Conservation (phyloP, 768 basidiomycete species). For the Lactifluus rugatus region DNA sequence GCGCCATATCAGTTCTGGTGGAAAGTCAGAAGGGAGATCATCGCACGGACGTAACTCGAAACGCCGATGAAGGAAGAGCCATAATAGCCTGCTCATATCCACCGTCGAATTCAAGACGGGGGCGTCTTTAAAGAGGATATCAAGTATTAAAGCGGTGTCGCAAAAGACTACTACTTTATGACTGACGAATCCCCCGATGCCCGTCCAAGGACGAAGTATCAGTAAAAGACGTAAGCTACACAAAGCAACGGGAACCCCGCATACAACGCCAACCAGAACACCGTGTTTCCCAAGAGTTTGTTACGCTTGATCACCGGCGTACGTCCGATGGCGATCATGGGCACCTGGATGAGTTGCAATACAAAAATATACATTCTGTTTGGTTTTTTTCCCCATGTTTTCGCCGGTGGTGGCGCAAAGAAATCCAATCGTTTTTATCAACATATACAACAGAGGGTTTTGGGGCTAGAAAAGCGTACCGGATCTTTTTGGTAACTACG, state of each 20-base stretch:
- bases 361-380: constrained; percentile 77
- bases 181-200: neutral
- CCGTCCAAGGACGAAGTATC: constrained; percentile 4
- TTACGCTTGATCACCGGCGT: constrained; percentile 71
- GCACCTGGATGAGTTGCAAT: constrained; percentile 75
- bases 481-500: constrained; percentile 85
- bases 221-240: constrained; percentile 59
- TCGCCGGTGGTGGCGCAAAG: too few species aligned
- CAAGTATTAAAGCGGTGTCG: neutral
- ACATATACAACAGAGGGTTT: neutral
- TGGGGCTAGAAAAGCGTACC: constrained; percentile 43
- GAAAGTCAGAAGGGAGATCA: neutral
- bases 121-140: neutral
- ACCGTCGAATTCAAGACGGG: neutral
- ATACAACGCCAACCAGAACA: constrained; percentile 92
- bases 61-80: neutral
- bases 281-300: constrained; percentile 69
- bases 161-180: neutral
- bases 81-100: neutral
- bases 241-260: constrained; percentile 91
- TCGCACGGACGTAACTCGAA: neutral
- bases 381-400: too few species aligned
- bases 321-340: constrained; percentile 75
- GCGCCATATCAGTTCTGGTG: neutral
- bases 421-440: neutral